Evolutionary conservation across 257 asterid genomes (phyloP).

Genomic region (Solanum boliviense): DNA sequence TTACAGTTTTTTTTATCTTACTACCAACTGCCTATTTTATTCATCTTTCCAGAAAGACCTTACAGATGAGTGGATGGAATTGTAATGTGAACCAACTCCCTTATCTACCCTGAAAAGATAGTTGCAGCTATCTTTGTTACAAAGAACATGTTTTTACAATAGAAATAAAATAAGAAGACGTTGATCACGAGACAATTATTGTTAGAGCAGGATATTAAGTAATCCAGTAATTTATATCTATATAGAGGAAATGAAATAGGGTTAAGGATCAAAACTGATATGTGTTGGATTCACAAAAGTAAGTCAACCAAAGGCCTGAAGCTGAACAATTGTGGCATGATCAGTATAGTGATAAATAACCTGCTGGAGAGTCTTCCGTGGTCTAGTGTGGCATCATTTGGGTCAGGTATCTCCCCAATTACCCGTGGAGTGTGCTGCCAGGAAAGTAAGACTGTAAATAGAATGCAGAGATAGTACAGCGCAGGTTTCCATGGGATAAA

Average conservation of each 20-base stretch:
- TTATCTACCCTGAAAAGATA: background rate
- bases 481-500: background rate
- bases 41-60: background rate
- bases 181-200: background rate
- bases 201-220: background rate
- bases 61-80: background rate
- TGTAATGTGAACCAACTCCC: background rate
- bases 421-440: slow-evolving; percentile 94
- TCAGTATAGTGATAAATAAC: slow-evolving; percentile 18
- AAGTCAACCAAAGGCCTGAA: background rate
- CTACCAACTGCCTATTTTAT: background rate
- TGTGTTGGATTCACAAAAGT: background rate
- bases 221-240: background rate
- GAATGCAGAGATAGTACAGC: background rate
- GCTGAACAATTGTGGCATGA: background rate
- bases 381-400: slow-evolving; percentile 76
- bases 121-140: background rate
- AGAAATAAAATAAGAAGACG: background rate
- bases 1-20: background rate
- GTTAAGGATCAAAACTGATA: background rate
- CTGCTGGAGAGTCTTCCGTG: slow-evolving; percentile 79
- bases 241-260: background rate
- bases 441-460: slow-evolving; percentile 19
- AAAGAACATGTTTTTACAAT: background rate
- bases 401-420: slow-evolving; percentile 64